phyloP scores from a whole-genome alignment of 78 protist species.

The Dictyostelium intermedium region DNA sequence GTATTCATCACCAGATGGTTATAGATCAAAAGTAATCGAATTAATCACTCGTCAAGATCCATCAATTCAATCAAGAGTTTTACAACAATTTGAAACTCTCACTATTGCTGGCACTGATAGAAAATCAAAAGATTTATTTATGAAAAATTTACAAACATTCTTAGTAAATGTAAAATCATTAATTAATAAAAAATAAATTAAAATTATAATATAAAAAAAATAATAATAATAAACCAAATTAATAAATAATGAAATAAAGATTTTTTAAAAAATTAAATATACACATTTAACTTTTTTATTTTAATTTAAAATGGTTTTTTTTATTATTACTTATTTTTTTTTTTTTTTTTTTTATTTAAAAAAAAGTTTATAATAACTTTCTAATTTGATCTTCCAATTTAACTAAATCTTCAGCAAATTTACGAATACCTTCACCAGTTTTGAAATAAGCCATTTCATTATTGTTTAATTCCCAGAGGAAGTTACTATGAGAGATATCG shows the following conservation, averaged over 20 bases:
- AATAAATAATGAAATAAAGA: too few species aligned
- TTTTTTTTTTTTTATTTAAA: background rate
- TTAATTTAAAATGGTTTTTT: too few species aligned
- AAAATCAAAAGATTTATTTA: conserved; percentile 14
- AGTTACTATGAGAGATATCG: conserved; percentile 68
- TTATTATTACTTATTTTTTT: too few species aligned
- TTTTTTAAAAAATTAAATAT: too few species aligned
- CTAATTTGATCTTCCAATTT: conserved; percentile 82
- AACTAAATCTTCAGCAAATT: conserved; percentile 85
- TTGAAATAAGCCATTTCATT: conserved; percentile 97
- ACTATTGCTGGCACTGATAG: background rate
- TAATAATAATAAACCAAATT: too few species aligned
- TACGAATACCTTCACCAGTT: conserved; percentile 96
- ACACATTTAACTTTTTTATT: too few species aligned
- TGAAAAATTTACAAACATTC: background rate
- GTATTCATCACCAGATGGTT: conserved; percentile 14
- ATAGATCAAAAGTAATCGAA: conserved; percentile 28
- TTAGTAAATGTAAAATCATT: conserved; percentile 38
- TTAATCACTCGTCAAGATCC: conserved; percentile 41
- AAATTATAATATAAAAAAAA: background rate
- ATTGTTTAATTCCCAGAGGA: conserved; percentile 88
- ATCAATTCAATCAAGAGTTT: conserved; percentile 12
- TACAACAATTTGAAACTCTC: conserved; percentile 3
- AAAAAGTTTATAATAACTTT: conserved; percentile 1
- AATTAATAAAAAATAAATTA: conserved; percentile 22